Conservation (phyloP, 257 asterid species). For the Craterostigma plantagineum region DNA sequence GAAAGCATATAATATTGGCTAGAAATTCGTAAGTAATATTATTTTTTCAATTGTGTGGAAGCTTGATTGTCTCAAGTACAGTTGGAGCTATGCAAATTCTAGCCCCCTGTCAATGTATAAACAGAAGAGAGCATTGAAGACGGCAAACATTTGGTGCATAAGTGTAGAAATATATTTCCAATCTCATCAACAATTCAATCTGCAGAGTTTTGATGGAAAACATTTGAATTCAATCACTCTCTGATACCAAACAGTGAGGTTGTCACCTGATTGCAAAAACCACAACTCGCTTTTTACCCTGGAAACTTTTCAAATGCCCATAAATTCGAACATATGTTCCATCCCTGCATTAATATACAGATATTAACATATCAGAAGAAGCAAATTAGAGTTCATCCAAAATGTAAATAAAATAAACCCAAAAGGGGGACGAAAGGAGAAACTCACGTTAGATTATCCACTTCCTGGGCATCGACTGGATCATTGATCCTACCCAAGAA, state of each 20-base stretch:
- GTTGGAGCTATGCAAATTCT: no score
- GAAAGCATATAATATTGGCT: no score
- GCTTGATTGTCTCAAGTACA: no score
- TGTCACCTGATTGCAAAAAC: conserved; percentile 64
- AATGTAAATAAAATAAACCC: background rate
- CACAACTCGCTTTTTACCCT: conserved; percentile 48
- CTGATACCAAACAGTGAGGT: no score
- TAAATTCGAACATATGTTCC: conserved; percentile 58
- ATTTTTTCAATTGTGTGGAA: background rate
- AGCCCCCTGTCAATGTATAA: no score
- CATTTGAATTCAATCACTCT: background rate
- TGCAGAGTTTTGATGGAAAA: no score
- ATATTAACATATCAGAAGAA: background rate
- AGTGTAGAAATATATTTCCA: no score
- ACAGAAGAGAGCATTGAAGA: no score
- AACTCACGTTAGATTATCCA: conserved; percentile 23
- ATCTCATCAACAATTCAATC: no score
- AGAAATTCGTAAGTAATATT: background rate
- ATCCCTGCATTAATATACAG: conserved; percentile 25
- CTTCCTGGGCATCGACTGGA: background rate
- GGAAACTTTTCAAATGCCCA: conserved; percentile 47
- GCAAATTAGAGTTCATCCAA: background rate
- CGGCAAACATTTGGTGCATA: no score
- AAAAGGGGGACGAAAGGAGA: background rate
- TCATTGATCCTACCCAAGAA: background rate